These are phyloP conservation scores for Paecilomyces formosus DNA, from an alignment of 2,329 filamentous ascomycete genomes.

Conservation along the genomic window DNA sequence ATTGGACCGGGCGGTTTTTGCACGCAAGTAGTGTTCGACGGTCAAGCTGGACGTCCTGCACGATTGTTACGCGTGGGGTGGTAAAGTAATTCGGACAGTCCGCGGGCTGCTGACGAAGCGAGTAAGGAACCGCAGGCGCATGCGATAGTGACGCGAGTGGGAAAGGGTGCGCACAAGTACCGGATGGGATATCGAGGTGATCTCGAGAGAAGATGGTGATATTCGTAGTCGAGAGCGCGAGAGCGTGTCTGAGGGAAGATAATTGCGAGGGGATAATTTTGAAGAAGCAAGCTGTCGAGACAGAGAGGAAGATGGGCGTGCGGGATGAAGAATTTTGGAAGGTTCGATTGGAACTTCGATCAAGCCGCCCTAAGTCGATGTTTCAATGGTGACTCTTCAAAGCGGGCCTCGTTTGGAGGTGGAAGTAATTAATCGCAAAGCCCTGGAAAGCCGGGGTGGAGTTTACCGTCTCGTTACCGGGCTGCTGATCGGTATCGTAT, in stretches of 20 bases:
- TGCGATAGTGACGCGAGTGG: background rate
- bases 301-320: background rate
- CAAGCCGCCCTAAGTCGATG: background rate
- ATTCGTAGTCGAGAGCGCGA: too few species aligned
- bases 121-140: background rate
- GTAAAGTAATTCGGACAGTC: background rate
- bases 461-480: background rate
- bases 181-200: background rate
- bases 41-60: background rate
- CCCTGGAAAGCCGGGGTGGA: background rate
- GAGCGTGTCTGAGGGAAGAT: background rate
- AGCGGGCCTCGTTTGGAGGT: background rate
- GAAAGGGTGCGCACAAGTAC: background rate
- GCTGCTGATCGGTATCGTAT: background rate
- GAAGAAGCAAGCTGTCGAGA: background rate
- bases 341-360: slow-evolving; percentile 1
- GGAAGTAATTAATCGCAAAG: background rate
- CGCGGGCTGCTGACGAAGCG: background rate
- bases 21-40: background rate
- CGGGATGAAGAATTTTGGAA: background rate
- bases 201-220: too few species aligned
- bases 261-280: background rate
- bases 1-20: background rate
- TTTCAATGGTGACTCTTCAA: slow-evolving; percentile 1
- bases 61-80: slow-evolving; percentile 1